Evolutionary conservation across 257 asterid genomes (phyloP), one percentile per base, ranked within the genome.

Genomic region (Euphrasia confusa): DNA sequence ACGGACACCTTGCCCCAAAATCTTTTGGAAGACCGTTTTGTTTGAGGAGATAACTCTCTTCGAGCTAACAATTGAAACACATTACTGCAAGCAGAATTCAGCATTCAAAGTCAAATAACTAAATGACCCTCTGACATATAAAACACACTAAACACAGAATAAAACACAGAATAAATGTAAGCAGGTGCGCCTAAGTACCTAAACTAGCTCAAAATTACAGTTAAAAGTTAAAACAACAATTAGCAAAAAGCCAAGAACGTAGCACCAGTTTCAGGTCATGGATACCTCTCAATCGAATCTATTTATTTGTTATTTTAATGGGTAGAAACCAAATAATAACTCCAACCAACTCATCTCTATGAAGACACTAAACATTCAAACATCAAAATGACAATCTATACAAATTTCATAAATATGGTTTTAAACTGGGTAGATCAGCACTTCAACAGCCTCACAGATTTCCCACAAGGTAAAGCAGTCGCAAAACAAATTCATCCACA

Each of bases 21-120:
- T 80, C 75, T 84, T 66, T 77, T 89, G 35, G 94, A 83, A 67
- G 81, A 63, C 73, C 81, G 81, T 75, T 79, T 89, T 60, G 84
- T 71, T 53, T 73, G 85, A 68, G 99, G 96, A 60, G 92, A 82
- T 58, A 93, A 66, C 85, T 93, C 99, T 70, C 99, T 82, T 67
- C 72, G 85, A 21, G 94, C 85, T 78, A 93, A 76, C 80, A 93
- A 72, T 60, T 72, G 79, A 67, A 79, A 82, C 30, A 89, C 84
- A 61, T 89, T 93, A 74, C 88, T 78, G 77, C 85, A 78, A 66
- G 75, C 54, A 70, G 69, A 64, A 79, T 62, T 74, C 7, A 55
- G 64, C 69, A 70, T 68, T 58, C 59, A 57, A 68, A 64, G 35
- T 30, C 54, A 70, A 53, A 68, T 21, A 66, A 72, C 60, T 17